Evolutionary conservation across 345 rosid species (phyloP).

Genomic region (Boechera retrofracta): DNA sequence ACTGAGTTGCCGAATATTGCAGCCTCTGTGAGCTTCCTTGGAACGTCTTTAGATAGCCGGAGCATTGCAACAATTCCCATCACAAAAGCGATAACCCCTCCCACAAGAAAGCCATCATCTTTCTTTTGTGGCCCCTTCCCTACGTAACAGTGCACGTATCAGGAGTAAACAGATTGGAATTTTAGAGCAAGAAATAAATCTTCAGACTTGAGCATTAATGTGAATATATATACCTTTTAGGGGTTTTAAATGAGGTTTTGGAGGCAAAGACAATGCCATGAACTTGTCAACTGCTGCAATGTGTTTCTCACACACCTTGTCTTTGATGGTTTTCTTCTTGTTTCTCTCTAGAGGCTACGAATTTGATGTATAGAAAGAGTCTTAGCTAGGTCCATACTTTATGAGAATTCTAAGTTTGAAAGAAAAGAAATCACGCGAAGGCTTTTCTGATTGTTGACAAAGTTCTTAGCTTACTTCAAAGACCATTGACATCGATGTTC

Average conservation of each 20-base stretch:
- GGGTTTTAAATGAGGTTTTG: conserved; percentile 22
- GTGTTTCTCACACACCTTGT: conserved; percentile 34
- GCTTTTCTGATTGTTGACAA: not conserved
- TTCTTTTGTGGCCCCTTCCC: conserved; percentile 37
- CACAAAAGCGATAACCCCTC: conserved; percentile 62
- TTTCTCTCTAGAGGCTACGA: conserved; percentile 37
- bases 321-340: conserved; percentile 24
- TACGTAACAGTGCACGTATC: conserved; percentile 2
- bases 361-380: conserved; percentile 4
- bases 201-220: conserved; percentile 7
- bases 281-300: conserved; percentile 56
- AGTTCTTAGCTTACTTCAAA: conserved; percentile 39
- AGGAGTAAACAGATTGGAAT: not conserved
- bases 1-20: conserved; percentile 50
- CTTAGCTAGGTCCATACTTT: not conserved
- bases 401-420: not conserved
- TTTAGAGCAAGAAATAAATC: not conserved
- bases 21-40: conserved; percentile 62
- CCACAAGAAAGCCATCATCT: conserved; percentile 46
- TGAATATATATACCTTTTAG: conserved; percentile 1
- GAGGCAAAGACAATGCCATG: conserved; percentile 50
- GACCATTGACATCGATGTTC: conserved; percentile 20
- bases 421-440: not conserved
- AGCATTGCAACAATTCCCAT: conserved; percentile 71
- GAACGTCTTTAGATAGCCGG: conserved; percentile 62